Percentiles rank a stretch among this genome's conserved stretches.
phyloP scores from a whole-genome alignment of 306 rosid species.

The Boehmeria nivea region DNA sequence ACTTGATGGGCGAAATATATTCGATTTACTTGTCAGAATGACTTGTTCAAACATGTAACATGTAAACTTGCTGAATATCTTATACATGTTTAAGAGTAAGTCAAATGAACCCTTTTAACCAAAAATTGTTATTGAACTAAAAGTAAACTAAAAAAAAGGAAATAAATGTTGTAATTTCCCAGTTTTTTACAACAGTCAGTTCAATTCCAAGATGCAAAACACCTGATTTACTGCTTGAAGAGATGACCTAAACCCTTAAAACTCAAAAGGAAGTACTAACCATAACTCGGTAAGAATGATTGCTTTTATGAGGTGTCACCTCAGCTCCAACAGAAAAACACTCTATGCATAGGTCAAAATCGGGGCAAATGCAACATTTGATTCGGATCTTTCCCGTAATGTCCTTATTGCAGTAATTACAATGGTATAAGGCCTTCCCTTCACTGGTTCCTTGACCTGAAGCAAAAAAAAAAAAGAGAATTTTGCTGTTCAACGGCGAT shows the following conservation, averaged over 20 bases:
- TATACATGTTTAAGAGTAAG: too few species aligned
- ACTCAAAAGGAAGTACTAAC: constrained; percentile 40
- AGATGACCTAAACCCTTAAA: neutral
- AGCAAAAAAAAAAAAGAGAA: neutral
- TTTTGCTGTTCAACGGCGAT: neutral
- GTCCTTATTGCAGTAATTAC: constrained; percentile 97
- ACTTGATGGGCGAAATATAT: neutral
- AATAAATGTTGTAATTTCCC: too few species aligned
- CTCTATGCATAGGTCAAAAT: constrained; percentile 92
- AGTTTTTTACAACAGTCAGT: too few species aligned
- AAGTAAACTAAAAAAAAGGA: too few species aligned
- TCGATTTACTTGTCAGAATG: neutral
- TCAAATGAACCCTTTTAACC: too few species aligned
- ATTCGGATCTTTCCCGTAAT: constrained; percentile 90
- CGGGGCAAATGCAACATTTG: constrained; percentile 87
- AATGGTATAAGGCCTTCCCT: constrained; percentile 90
- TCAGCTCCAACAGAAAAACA: constrained; percentile 98
- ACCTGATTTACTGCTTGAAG: neutral
- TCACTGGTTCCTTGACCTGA: constrained; percentile 83
- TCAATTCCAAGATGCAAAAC: neutral
- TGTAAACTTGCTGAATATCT: too few species aligned
- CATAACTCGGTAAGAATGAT: constrained; percentile 91
- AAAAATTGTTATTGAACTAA: too few species aligned
- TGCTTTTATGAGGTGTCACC: constrained; percentile 81
- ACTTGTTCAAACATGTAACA: neutral